These are phyloP conservation scores for Linnemannia exigua DNA, from an alignment of 192 early-diverging fungal species.

Conservation along the genomic window DNA sequence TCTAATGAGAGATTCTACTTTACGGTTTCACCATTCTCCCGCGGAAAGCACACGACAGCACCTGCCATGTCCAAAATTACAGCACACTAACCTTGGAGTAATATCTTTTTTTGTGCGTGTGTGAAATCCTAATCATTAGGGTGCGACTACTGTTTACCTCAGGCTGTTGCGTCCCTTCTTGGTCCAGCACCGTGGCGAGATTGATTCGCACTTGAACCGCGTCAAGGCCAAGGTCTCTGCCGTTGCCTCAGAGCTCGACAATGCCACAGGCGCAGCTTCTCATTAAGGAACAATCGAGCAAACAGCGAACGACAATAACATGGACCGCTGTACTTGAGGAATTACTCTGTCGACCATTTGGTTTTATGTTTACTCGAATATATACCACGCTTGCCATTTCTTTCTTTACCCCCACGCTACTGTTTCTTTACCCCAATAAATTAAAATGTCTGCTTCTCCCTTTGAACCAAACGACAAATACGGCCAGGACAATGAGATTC, in stretches of 20 bases:
- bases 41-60: background rate
- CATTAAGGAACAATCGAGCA: background rate
- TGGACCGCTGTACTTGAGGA: too few relatives aligned
- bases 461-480: too few relatives aligned
- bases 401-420: too few relatives aligned
- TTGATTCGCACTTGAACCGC: slow-evolving; percentile 43
- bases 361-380: too few relatives aligned
- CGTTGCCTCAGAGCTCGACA: slow-evolving; percentile 34
- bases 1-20: background rate
- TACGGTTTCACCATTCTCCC: background rate
- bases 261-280: background rate
- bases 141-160: slow-evolving; percentile 85
- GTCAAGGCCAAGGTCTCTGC: slow-evolving; percentile 48
- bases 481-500: too few relatives aligned
- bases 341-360: too few relatives aligned
- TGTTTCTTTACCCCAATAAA: too few relatives aligned
- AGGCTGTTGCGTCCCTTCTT: slow-evolving; percentile 81
- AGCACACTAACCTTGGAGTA: slow-evolving; percentile 11
- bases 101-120: background rate
- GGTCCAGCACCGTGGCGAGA: slow-evolving; percentile 52
- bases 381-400: too few relatives aligned
- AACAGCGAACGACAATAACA: too few relatives aligned
- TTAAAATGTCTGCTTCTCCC: too few relatives aligned
- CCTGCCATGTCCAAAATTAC: background rate
- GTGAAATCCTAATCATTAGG: slow-evolving; percentile 52